Conservation (phyloP, 768 basidiomycete genomes). For the Auriscalpium orientale region DNA sequence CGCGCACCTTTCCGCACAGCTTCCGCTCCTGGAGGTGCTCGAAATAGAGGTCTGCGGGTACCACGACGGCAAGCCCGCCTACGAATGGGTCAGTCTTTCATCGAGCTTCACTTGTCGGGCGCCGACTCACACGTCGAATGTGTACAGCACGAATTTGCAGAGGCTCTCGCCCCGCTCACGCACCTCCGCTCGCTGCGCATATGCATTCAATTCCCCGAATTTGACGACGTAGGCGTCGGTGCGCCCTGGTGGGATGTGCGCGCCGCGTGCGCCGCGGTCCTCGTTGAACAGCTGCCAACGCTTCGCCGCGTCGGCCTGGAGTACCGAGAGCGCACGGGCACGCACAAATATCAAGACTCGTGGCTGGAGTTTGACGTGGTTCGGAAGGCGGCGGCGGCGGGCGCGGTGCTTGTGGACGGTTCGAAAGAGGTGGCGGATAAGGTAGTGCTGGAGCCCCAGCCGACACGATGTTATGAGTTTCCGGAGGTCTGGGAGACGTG, state of each 20-base stretch:
- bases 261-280: slow-evolving; percentile 21
- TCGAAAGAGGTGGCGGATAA: slow-evolving; percentile 8
- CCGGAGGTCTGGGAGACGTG: slow-evolving; percentile 28
- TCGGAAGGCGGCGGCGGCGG: slow-evolving; percentile 7
- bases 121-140: background rate
- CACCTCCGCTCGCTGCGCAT: slow-evolving; percentile 24
- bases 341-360: slow-evolving; percentile 28
- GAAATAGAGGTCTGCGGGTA: slow-evolving; percentile 30
- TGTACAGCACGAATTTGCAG: slow-evolving; percentile 28
- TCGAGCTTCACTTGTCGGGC: slow-evolving; percentile 10
- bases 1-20: slow-evolving; percentile 20
- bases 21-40: slow-evolving; percentile 25
- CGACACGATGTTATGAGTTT: slow-evolving; percentile 26
- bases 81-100: slow-evolving; percentile 26
- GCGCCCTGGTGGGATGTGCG: slow-evolving; percentile 24
- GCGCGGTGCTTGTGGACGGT: background rate
- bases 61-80: slow-evolving; percentile 30
- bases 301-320: slow-evolving; percentile 27
- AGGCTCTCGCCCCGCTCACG: slow-evolving; percentile 23
- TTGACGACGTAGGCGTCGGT: slow-evolving; percentile 14
- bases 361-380: slow-evolving; percentile 25
- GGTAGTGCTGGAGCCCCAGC: slow-evolving; percentile 16
- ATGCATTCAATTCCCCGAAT: slow-evolving; percentile 30
- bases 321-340: slow-evolving; percentile 30
- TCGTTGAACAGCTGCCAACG: slow-evolving; percentile 25